Conservation (phyloP, 2,329 filamentous ascomycete genomes). For the Claviceps spartinae region DNA sequence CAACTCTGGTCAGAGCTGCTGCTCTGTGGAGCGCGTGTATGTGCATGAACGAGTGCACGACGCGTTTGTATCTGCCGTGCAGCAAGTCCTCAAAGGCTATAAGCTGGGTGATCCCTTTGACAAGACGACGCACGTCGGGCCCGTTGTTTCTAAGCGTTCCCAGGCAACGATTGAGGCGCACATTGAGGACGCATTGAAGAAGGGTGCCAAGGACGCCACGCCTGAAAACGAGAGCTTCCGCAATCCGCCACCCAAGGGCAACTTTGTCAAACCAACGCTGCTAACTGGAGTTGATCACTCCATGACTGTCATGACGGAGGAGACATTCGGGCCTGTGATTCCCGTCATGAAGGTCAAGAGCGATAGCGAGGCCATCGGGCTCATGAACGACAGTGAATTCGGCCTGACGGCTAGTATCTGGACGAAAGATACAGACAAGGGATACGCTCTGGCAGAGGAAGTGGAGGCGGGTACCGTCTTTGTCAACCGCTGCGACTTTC, state of each 20-base stretch:
- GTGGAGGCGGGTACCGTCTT: conserved; percentile 93
- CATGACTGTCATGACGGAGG: conserved; percentile 83
- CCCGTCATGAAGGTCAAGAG: conserved; percentile 73
- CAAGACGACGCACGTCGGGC: conserved; percentile 67
- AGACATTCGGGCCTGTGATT: conserved; percentile 90
- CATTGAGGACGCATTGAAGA: conserved; percentile 66
- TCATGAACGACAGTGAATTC: conserved; percentile 94
- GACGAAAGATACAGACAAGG: conserved; percentile 73
- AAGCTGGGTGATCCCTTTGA: conserved; percentile 80
- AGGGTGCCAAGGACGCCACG: conserved; percentile 74
- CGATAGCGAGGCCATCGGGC: conserved; percentile 65
- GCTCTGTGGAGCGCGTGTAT: conserved; percentile 82
- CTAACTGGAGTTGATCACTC: conserved; percentile 65
- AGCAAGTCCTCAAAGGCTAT: conserved; percentile 69
- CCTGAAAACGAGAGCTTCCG: conserved; percentile 69
- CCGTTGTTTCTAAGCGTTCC: conserved; percentile 71
- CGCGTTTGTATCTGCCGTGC: conserved; percentile 62
- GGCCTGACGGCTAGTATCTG: conserved; percentile 94
- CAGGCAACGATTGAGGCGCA: conserved; percentile 66
- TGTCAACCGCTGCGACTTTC: conserved; percentile 87
- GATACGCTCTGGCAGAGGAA: conserved; percentile 61
- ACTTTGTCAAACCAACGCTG: conserved; percentile 79
- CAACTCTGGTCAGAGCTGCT: conserved; percentile 98
- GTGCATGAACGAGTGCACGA: conserved; percentile 78
- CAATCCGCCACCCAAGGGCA: conserved; percentile 61